phyloP scores from a whole-genome alignment of 352 stramenopile genomes.

The Pythium rishiriense region DNA sequence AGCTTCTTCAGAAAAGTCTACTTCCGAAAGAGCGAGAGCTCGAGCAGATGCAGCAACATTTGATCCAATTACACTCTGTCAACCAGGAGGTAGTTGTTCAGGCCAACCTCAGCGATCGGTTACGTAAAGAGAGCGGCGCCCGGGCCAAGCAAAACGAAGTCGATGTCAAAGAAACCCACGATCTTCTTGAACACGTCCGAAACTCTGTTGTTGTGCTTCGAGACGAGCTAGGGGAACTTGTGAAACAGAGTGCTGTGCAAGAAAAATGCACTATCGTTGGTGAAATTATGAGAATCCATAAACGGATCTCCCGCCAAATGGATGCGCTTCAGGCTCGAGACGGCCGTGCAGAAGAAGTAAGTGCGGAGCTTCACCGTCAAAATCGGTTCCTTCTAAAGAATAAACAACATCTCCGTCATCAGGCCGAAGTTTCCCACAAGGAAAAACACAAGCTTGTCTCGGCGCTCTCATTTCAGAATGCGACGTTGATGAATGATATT shows the following conservation, averaged over 20 bases:
- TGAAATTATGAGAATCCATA: slow-evolving; percentile 70
- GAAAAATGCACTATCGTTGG: slow-evolving; percentile 63
- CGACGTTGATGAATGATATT: slow-evolving; percentile 60
- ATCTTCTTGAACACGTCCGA: slow-evolving; percentile 43
- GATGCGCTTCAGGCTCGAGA: slow-evolving; percentile 51
- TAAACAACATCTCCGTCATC: slow-evolving; percentile 65
- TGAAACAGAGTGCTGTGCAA: slow-evolving; percentile 52
- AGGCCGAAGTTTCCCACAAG: slow-evolving; percentile 58
- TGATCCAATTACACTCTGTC: slow-evolving; percentile 53
- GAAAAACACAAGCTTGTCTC: slow-evolving; percentile 76
- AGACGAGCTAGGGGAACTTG: slow-evolving; percentile 64
- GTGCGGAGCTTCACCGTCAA: slow-evolving; percentile 67
- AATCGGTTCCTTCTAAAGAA: slow-evolving; percentile 75
- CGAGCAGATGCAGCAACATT: slow-evolving; percentile 61
- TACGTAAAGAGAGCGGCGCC: slow-evolving; percentile 46
- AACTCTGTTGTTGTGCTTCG: slow-evolving; percentile 65
- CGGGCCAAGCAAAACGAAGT: slow-evolving; percentile 47
- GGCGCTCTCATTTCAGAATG: slow-evolving; percentile 71
- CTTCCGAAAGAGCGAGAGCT: slow-evolving; percentile 67
- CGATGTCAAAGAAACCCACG: slow-evolving; percentile 35
- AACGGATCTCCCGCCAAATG: slow-evolving; percentile 53
- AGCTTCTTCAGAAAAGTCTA: slow-evolving; percentile 70
- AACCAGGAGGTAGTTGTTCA: slow-evolving; percentile 76
- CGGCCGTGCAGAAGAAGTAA: slow-evolving; percentile 58
- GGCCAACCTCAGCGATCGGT: slow-evolving; percentile 64